These are phyloP conservation scores for Dryas octopetala DNA, from an alignment of 306 rosid species.

Conservation along the genomic window DNA sequence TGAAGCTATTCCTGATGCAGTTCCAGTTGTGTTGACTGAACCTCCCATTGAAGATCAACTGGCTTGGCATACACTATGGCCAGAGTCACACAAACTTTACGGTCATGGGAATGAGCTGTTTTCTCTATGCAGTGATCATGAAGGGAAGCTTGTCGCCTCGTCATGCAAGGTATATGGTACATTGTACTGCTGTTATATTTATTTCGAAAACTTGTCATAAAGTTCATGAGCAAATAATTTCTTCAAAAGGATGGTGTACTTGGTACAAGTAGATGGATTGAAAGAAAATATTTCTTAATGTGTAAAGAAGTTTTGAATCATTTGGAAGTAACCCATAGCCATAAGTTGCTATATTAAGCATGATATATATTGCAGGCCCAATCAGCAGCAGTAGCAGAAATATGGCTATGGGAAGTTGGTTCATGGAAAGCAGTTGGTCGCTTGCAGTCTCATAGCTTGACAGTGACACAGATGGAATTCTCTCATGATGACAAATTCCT, in stretches of 20 bases:
- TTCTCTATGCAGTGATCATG: conserved; percentile 80
- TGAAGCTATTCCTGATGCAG: conserved; percentile 87
- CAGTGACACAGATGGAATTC: conserved; percentile 91
- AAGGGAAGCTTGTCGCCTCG: conserved; percentile 86
- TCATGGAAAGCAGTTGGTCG: conserved; percentile 88
- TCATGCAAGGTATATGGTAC: conserved; percentile 80
- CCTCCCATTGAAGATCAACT: conserved; percentile 98
- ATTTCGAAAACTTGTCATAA: conserved; percentile 6
- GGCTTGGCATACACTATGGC: conserved; percentile 97
- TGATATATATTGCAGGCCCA: conserved; percentile 64
- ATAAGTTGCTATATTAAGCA: background rate
- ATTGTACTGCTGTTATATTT: conserved; percentile 8
- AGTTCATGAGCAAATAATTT: background rate
- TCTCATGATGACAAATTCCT: conserved; percentile 73
- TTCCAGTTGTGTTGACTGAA: conserved; percentile 77
- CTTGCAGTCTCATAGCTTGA: conserved; percentile 82
- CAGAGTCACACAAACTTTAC: conserved; percentile 95
- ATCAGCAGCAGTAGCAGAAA: conserved; percentile 73
- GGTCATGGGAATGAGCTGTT: conserved; percentile 98
- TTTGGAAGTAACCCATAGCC: background rate
- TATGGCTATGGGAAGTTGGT: conserved; percentile 97
- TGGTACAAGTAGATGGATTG: background rate
- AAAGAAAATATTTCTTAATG: background rate
- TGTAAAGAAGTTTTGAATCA: background rate
- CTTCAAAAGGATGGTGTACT: background rate